Base-by-base conservation (phyloP, 176 grass and related monocot species). In the Phoenix roebelenii region DNA sequence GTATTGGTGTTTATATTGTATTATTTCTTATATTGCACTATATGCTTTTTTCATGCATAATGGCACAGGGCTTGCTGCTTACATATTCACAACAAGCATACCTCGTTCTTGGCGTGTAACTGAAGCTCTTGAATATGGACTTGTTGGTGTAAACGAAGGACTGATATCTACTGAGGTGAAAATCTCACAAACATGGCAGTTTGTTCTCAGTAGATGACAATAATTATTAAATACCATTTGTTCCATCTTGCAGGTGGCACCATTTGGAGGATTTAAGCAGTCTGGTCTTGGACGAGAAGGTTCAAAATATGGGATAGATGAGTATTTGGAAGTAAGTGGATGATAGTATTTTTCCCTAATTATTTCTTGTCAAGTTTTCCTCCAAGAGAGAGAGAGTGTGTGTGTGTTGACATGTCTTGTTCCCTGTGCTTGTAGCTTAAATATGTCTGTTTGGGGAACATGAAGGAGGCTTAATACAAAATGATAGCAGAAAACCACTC, bases 61-160 rank as follows among this genome's bases (percentile, higher is more conserved):
- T 24, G 25, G 23, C 71, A 15, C 84, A 98, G 93, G 93, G 39
- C 69, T 98, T 72, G 87, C 87, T 52, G 87, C 93, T n/a, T 98
- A 98, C 39, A 73, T 98, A 67, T 98, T 98, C 54, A 98, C 93
- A 55, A 85, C 79, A 67, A 92, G 81, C 70, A 98, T 92, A 60
- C 60, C 87, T 50, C 71, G 76, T 50, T 92, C 84, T n/a, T 98
- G 93, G 93, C 87, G 81, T 58, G 87, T 98, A 67, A 85, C 93
- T 20, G 84, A 89, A 81, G 85, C 93, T 59, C 93, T 92, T 54
- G 93, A 98, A 22, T 98, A 92, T 7, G 93, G 93, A 15, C 77
- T 98, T 35, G 81, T 98, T 39, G 93, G 87, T 49, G 87, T 98
- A 67, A 98, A 98, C 7, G 93, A 98, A 76, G 93, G 84, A 63